Conservation (phyloP, 2,329 filamentous ascomycete genomes). For the Colletotrichum euphorbiae region DNA sequence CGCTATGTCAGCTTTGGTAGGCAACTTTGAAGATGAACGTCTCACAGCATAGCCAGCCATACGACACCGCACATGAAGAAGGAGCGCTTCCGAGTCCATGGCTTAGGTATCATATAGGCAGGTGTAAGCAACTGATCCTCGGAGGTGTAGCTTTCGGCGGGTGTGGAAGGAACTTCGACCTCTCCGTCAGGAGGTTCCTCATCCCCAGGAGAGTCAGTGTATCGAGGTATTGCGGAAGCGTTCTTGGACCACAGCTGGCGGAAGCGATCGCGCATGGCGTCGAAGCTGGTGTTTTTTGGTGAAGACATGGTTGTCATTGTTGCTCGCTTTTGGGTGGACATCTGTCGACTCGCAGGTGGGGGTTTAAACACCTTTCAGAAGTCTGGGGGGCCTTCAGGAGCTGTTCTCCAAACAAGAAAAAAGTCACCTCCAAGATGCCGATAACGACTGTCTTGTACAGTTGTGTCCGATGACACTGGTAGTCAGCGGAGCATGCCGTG, state of each 20-base stretch:
- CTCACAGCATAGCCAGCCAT: constrained; percentile 38
- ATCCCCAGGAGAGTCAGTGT: constrained; percentile 26
- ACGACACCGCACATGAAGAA: constrained; percentile 37
- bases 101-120: constrained; percentile 26
- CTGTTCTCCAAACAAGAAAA: background rate
- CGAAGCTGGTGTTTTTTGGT: constrained; percentile 4
- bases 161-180: constrained; percentile 8
- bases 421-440: background rate
- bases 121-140: constrained; percentile 28
- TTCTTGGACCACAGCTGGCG: constrained; percentile 27
- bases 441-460: background rate
- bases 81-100: constrained; percentile 35
- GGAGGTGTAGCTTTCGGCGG: constrained; percentile 28
- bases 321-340: background rate
- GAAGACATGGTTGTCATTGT: constrained; percentile 9
- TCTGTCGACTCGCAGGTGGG: background rate
- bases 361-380: background rate
- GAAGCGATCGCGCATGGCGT: constrained; percentile 32
- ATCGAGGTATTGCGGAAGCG: constrained; percentile 6
- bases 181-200: background rate
- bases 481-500: constrained; percentile 16
- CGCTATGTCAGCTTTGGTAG: background rate
- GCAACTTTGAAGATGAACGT: background rate
- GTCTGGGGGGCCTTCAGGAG: background rate
- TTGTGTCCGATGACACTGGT: background rate